phyloP scores from a whole-genome alignment of 768 basidiomycete species.

The Sporobolomyces phaffii region DNA sequence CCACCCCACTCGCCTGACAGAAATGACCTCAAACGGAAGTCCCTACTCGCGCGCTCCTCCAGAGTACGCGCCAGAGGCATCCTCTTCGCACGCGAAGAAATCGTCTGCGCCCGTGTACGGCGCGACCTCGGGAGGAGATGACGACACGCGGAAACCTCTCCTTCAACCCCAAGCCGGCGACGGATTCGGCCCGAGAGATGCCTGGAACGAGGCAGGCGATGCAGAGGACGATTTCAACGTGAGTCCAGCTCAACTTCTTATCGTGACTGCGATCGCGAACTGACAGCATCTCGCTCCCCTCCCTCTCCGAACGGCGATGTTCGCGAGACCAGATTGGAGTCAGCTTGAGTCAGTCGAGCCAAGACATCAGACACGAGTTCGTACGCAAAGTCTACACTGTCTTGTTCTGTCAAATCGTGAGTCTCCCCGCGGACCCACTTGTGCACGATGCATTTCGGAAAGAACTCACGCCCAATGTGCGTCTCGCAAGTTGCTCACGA shows the following conservation, averaged over 20 bases:
- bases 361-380: constrained; percentile 70
- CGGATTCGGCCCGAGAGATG: neutral
- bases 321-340: constrained; percentile 36
- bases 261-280: neutral
- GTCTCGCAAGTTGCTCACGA: constrained; percentile 57
- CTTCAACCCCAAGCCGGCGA: constrained; percentile 6
- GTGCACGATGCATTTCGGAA: constrained; percentile 56
- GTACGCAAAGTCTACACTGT: constrained; percentile 79
- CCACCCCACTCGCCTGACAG: too few relatives aligned
- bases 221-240: constrained; percentile 96
- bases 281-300: too few relatives aligned
- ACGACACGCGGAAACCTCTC: constrained; percentile 11
- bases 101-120: constrained; percentile 1
- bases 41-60: constrained; percentile 2
- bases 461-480: too few relatives aligned
- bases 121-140: neutral
- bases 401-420: constrained; percentile 52
- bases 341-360: constrained; percentile 22
- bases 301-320: too few relatives aligned
- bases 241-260: constrained; percentile 33
- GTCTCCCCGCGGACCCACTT: constrained; percentile 46
- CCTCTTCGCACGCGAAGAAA: neutral
- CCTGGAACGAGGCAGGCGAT: constrained; percentile 49
- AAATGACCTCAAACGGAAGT: neutral
- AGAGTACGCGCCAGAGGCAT: constrained; percentile 1